These are phyloP conservation scores for Candida verbasci DNA, from an alignment of 805 yeast species.

Conservation along the genomic window DNA sequence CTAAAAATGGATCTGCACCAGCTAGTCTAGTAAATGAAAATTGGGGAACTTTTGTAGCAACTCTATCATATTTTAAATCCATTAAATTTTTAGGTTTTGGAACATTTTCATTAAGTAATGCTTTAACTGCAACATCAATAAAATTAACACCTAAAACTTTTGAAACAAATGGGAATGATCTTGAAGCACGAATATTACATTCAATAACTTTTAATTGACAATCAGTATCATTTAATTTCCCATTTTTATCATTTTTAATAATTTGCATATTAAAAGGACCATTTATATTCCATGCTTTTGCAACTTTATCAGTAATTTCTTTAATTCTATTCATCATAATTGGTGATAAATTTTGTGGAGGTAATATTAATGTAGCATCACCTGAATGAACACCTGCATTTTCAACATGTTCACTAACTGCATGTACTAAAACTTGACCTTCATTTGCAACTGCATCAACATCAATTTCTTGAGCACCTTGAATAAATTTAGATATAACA, in stretches of 20 bases:
- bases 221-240: conserved; percentile 53
- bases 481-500: conserved; percentile 92
- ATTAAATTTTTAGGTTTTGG: conserved; percentile 82
- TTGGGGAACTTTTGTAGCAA: conserved; percentile 84
- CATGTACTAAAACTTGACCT: conserved; percentile 88
- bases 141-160: conserved; percentile 94
- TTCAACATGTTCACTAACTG: conserved; percentile 96
- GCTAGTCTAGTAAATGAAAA: conserved; percentile 97
- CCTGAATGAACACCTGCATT: conserved; percentile 99
- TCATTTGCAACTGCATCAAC: conserved; percentile 93
- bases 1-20: conserved; percentile 98
- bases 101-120: conserved; percentile 68
- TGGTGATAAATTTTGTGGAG: conserved; percentile 78
- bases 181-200: conserved; percentile 97
- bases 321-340: conserved; percentile 67
- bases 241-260: conserved; percentile 68
- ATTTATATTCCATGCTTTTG: conserved; percentile 88
- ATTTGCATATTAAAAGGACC: conserved; percentile 99
- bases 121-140: conserved; percentile 90
- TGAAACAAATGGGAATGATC: conserved; percentile 98
- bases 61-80: conserved; percentile 70
- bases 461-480: conserved; percentile 95
- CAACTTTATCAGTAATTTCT: conserved; percentile 90
- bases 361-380: conserved; percentile 92
- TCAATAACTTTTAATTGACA: conserved; percentile 85